Base-by-base conservation (phyloP, 225 moss, liverwort and hornwort genomes). In the Marchantia polymorpha region DNA sequence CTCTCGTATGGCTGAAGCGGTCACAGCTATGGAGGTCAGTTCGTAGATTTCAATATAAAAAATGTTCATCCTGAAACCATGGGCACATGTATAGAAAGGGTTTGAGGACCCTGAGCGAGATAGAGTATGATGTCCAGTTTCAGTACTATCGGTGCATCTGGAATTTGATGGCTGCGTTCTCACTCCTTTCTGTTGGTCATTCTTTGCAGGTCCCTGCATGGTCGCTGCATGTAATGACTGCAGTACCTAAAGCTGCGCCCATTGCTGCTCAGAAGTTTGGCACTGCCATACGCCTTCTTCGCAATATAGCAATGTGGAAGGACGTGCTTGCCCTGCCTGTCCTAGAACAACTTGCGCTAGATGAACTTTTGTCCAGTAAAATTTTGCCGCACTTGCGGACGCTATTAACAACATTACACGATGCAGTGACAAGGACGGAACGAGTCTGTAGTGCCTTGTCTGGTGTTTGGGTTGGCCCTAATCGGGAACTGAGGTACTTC, bases 261-360 rank as follows among this genome's bases (percentile, higher is more conserved):
- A 82, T 90, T 65, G 87, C 85, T 54, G 95, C 94, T 65, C 90
- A 91, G 16, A 95, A 93, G 82, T 99, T 99, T 78, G 99, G 95
- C 78, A 95, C 87, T 71, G 88, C 95, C 60, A 83, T 99, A 56
- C 92, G 99, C 71, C 82, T 99, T 77, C 85, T 99, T 46, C 91
- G 93, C 47, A 99, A 93, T 77, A 89, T 99, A 86, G 93, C 91
- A 26, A 85, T 91, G 74, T 99, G 99, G 99, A 95, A 92, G 87
- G 89, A 91, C 72, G 85, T 94, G n/a, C 67, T 99, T 78, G 88
- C 92, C 53, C 68, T 91, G 64, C 89, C 95, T 23, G 82, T 91
- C 68, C 87, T 99, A 29, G 99, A 99, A 87, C 89, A 87, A 75
- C 78, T 99, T 75, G 99, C 99, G 39, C 84, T 99, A 11, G 99